Conservation (phyloP, 2,329 filamentous ascomycete species). For the Parastagonospora avenae region DNA sequence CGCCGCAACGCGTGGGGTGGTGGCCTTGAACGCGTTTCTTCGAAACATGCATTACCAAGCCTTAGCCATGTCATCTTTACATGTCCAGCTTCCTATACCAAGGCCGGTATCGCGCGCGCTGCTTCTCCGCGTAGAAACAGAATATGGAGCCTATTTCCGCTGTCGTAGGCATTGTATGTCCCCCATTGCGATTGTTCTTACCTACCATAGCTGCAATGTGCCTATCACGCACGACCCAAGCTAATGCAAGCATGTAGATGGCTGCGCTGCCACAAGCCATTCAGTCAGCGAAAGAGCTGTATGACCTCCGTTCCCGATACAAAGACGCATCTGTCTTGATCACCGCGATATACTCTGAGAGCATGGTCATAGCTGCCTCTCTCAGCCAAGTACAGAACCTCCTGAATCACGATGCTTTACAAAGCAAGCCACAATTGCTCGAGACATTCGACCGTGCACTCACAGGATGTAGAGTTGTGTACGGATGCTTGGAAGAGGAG, state of each 20-base stretch:
- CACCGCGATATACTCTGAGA: conserved; percentile 41
- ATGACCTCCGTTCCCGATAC: conserved; percentile 36
- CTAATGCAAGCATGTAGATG: conserved; percentile 18
- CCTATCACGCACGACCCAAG: background rate
- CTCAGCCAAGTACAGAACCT: conserved; percentile 39
- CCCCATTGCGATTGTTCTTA: background rate
- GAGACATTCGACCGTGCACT: conserved; percentile 40
- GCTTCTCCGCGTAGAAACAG: too few relatives aligned
- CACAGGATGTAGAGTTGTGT: conserved; percentile 41
- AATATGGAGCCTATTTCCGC: background rate
- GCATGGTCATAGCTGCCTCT: conserved; percentile 40
- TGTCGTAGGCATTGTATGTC: background rate
- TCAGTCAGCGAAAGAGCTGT: conserved; percentile 35
- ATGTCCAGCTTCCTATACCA: too few relatives aligned
- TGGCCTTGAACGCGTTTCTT: too few relatives aligned
- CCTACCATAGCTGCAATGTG: background rate
- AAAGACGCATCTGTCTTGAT: conserved; percentile 39
- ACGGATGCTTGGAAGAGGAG: conserved; percentile 40
- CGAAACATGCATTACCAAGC: too few relatives aligned
- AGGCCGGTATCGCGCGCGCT: too few relatives aligned
- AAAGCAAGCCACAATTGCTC: conserved; percentile 34
- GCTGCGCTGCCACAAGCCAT: conserved; percentile 33
- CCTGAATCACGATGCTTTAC: conserved; percentile 32
- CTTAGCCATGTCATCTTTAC: too few relatives aligned
- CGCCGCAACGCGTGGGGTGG: too few relatives aligned